These are phyloP conservation scores for Pelargonium australe DNA, from an alignment of 441 rosid species.

Conservation along the genomic window DNA sequence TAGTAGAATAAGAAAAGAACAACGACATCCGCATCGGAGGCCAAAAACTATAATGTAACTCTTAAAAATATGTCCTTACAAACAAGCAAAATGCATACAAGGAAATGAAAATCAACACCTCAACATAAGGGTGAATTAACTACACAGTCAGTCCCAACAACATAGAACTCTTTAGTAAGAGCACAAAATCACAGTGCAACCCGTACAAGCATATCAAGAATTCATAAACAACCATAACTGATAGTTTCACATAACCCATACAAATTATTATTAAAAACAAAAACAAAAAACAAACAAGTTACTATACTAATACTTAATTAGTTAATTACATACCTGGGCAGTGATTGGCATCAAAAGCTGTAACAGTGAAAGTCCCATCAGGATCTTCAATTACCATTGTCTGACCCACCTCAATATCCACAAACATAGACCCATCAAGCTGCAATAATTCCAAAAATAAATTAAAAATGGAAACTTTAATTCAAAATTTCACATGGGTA, in stretches of 20 bases:
- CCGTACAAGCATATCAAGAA: background rate
- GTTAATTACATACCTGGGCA: constrained; percentile 45
- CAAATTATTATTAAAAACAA: background rate
- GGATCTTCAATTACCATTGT: constrained; percentile 48
- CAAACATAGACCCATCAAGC: constrained; percentile 51
- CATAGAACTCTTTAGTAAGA: background rate
- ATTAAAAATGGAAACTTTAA: background rate
- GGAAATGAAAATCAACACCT: constrained; percentile 1
- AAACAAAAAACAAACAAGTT: background rate
- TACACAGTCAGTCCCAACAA: background rate
- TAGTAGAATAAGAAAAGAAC: too few relatives aligned
- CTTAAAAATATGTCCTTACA: background rate
- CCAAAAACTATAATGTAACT: background rate
- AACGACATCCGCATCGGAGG: background rate
- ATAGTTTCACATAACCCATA: background rate
- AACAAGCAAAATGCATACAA: background rate
- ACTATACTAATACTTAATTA: background rate
- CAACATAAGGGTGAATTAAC: background rate
- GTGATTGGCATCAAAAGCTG: constrained; percentile 77
- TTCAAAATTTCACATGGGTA: background rate
- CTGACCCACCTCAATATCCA: constrained; percentile 54
- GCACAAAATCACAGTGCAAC: background rate
- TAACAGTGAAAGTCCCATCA: constrained; percentile 49
- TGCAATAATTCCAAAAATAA: constrained; percentile 16
- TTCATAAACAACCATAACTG: background rate